phyloP scores from a whole-genome alignment of 768 basidiomycete genomes.

The Trichaptum fuscoviolaceum region DNA sequence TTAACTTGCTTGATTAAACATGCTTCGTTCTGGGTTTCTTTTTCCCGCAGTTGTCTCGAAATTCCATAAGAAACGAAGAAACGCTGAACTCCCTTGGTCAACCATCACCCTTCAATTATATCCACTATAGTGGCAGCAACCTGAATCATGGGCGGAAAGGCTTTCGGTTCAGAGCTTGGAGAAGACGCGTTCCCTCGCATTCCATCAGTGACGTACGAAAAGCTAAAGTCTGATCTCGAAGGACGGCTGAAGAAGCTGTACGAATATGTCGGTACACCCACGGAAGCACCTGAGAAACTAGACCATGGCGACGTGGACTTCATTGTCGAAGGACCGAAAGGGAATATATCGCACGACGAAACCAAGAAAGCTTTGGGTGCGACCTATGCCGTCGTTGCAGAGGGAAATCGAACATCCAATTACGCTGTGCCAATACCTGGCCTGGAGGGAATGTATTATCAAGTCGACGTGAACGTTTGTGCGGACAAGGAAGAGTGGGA shows the following conservation, averaged over 20 bases:
- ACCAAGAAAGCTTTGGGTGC: constrained; percentile 41
- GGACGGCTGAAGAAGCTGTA: constrained; percentile 43
- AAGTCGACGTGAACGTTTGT: constrained; percentile 66
- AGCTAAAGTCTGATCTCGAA: constrained; percentile 42
- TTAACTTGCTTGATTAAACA: not conserved
- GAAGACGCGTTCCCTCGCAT: constrained; percentile 54
- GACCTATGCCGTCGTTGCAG: constrained; percentile 37
- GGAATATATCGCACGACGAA: constrained; percentile 13
- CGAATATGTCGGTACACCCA: constrained; percentile 45
- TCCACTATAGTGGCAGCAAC: not conserved
- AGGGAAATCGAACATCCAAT: constrained; percentile 55
- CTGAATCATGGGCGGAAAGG: constrained; percentile 61
- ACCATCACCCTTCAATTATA: not conserved
- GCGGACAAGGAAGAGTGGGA: constrained; percentile 43
- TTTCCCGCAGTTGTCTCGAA: not conserved
- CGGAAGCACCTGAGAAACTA: constrained; percentile 58
- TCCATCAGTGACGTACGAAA: constrained; percentile 46
- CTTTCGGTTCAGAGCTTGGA: constrained; percentile 45
- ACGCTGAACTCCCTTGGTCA: not conserved
- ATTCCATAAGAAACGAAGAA: not conserved
- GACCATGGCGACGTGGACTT: constrained; percentile 72
- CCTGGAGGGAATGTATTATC: constrained; percentile 36
- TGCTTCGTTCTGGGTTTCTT: not conserved
- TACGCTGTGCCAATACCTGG: constrained; percentile 47
- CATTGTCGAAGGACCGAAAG: constrained; percentile 45